Conservation (phyloP, 306 rosid species). For the Astragalus glycyphyllos region DNA sequence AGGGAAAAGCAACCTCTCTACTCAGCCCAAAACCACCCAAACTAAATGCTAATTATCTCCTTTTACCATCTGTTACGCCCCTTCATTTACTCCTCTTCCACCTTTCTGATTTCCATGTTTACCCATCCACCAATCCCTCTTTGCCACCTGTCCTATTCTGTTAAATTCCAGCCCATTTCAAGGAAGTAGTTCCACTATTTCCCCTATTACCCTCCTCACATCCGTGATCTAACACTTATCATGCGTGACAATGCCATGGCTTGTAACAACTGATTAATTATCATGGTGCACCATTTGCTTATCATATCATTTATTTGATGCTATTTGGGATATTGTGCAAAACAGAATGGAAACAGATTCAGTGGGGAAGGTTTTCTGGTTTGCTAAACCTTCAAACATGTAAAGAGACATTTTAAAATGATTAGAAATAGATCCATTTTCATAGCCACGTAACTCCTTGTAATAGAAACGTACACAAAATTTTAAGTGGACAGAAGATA, state of each 20-base stretch:
- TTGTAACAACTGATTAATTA: neutral
- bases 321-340: neutral
- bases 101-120: too few relatives aligned
- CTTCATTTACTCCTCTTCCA: too few relatives aligned
- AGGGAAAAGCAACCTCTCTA: too few relatives aligned
- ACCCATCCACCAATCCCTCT: too few relatives aligned
- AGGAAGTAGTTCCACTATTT: too few relatives aligned
- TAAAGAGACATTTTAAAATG: neutral
- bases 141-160: too few relatives aligned
- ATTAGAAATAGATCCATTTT: slow-evolving; percentile 23
- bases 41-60: too few relatives aligned
- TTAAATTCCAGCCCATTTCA: too few relatives aligned
- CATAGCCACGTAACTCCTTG: neutral
- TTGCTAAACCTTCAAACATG: neutral
- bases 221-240: neutral
- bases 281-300: slow-evolving; percentile 9
- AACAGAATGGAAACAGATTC: neutral
- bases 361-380: slow-evolving; percentile 19
- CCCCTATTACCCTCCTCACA: too few relatives aligned
- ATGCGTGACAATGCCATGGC: neutral
- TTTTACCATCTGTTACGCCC: too few relatives aligned
- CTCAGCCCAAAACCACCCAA: too few relatives aligned
- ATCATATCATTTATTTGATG: neutral
- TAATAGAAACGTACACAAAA: neutral
- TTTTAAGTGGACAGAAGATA: neutral